phyloP scores from a whole-genome alignment of 2,329 filamentous ascomycete species.

The Ophiosphaerella korrae region DNA sequence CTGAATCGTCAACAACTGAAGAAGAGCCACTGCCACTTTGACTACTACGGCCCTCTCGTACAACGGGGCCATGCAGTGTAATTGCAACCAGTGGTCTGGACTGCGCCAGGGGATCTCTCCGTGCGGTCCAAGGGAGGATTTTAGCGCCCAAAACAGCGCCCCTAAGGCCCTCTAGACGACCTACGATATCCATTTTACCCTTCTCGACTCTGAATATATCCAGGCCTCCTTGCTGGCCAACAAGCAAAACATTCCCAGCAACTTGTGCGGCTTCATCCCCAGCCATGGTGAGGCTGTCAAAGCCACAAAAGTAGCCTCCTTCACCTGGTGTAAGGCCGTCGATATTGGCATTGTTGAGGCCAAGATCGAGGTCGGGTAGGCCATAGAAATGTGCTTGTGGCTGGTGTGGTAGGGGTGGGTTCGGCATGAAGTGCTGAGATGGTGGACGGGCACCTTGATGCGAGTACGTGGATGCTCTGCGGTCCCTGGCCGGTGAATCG shows the following conservation, averaged over 20 bases:
- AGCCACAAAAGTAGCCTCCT: slow-evolving; percentile 77
- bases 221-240: slow-evolving; percentile 80
- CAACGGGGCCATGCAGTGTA: slow-evolving; percentile 76
- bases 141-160: slow-evolving; percentile 84
- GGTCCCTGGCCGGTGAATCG: slow-evolving; percentile 42
- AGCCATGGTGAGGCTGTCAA: slow-evolving; percentile 68
- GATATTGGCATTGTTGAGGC: slow-evolving; percentile 53
- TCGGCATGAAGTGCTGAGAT: slow-evolving; percentile 53
- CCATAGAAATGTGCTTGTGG: slow-evolving; percentile 79
- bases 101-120: slow-evolving; percentile 57
- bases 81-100: slow-evolving; percentile 77
- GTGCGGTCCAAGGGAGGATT: slow-evolving; percentile 72
- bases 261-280: slow-evolving; percentile 51
- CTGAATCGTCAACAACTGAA: slow-evolving; percentile 45
- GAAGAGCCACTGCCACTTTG: slow-evolving; percentile 42
- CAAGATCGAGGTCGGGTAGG: slow-evolving; percentile 72
- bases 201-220: slow-evolving; percentile 76
- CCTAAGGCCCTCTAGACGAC: slow-evolving; percentile 74
- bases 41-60: slow-evolving; percentile 53
- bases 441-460: slow-evolving; percentile 50
- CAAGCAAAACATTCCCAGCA: slow-evolving; percentile 69
- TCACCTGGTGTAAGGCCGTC: slow-evolving; percentile 66
- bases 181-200: slow-evolving; percentile 71
- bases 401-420: slow-evolving; percentile 74
- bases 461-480: slow-evolving; percentile 61